Conservation (phyloP, 345 rosid species). For the Sonneratia alba region DNA sequence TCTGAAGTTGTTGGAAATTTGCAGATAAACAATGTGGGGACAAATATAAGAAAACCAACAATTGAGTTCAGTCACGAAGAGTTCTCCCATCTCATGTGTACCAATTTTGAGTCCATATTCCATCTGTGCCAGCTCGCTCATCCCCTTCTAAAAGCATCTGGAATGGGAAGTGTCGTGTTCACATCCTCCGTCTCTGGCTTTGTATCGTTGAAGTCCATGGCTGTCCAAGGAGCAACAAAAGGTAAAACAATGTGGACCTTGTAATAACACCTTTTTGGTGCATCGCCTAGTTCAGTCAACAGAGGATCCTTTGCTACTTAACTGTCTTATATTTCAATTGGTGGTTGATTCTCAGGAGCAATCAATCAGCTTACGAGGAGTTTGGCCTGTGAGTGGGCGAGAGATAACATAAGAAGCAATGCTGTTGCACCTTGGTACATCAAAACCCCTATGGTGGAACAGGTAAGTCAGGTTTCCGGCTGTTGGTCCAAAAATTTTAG, state of each 20-base stretch:
- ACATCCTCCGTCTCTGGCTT: slow-evolving; percentile 69
- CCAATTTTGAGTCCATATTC: slow-evolving; percentile 71
- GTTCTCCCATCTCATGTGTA: slow-evolving; percentile 44
- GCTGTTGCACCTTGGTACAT: slow-evolving; percentile 88
- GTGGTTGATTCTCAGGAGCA: slow-evolving; percentile 39
- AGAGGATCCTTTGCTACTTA: neutral
- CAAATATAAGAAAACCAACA: slow-evolving; percentile 57
- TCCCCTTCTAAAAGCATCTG: slow-evolving; percentile 55
- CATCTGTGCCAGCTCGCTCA: slow-evolving; percentile 63
- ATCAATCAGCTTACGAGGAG: slow-evolving; percentile 62
- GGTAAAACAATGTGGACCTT: slow-evolving; percentile 21
- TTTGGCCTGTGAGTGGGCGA: slow-evolving; percentile 85
- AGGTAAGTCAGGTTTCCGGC: slow-evolving; percentile 26
- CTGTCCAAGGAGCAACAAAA: slow-evolving; percentile 71
- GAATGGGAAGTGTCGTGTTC: slow-evolving; percentile 50
- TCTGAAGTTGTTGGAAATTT: slow-evolving; percentile 4
- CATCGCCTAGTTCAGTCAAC: neutral
- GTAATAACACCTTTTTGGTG: neutral
- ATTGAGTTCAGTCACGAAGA: slow-evolving; percentile 48
- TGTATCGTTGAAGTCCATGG: slow-evolving; percentile 60
- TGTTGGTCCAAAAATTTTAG: neutral
- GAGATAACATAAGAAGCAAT: slow-evolving; percentile 67
- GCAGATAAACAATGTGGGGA: slow-evolving; percentile 74
- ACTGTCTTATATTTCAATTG: neutral
- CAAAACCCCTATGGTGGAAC: slow-evolving; percentile 74